These are phyloP conservation scores for Ceratocystis colombiana DNA, from an alignment of 2,329 filamentous ascomycete genomes.

Conservation along the genomic window DNA sequence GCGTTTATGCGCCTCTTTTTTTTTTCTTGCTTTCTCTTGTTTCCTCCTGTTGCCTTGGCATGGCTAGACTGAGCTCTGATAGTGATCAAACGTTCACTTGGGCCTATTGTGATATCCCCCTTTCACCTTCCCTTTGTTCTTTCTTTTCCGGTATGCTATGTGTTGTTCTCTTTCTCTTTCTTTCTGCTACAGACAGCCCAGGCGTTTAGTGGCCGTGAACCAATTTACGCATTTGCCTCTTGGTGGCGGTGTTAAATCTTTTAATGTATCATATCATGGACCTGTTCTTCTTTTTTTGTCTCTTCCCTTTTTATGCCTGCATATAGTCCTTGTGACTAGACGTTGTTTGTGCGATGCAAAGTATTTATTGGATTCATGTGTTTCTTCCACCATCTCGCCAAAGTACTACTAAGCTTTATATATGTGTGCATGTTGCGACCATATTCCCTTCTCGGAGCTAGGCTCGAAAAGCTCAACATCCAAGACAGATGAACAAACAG, in stretches of 20 bases:
- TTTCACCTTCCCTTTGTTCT: not conserved
- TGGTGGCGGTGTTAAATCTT: not conserved
- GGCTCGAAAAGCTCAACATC: too few relatives aligned
- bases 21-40: not conserved
- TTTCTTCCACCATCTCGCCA: not conserved
- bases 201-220: not conserved
- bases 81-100: not conserved
- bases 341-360: not conserved
- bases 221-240: constrained; percentile 6
- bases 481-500: constrained; percentile 33
- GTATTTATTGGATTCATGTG: not conserved
- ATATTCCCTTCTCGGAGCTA: too few relatives aligned
- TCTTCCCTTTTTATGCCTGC: not conserved
- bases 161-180: not conserved
- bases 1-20: not conserved
- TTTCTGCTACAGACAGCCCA: not conserved
- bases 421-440: too few relatives aligned
- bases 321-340: not conserved
- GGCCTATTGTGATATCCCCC: constrained; percentile 11
- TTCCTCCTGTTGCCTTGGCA: not conserved
- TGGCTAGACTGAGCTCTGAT: not conserved
- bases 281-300: not conserved
- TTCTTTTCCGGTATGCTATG: constrained; percentile 11
- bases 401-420: too few relatives aligned
- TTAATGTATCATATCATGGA: constrained; percentile 12